A percentile compares a stretch with the other conserved stretches of the same genome.
Conservation (phyloP, 2,329 filamentous ascomycete genomes). For the Xylaria sp. region DNA sequence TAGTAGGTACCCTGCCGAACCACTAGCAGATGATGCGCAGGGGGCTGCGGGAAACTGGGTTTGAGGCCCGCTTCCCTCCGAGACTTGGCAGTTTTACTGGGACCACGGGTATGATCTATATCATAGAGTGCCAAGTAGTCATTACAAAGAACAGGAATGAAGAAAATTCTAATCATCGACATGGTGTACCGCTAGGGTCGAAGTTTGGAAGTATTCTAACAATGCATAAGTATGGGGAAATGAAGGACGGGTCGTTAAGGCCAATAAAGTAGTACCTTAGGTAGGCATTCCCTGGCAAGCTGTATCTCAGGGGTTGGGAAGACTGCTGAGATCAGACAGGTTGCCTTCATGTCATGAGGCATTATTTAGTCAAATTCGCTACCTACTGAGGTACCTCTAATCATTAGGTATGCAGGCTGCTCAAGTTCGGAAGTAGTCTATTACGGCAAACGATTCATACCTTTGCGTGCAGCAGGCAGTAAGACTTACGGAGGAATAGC, state of each 20-base stretch:
- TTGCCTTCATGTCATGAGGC: too few species aligned
- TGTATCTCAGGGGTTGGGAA: too few species aligned
- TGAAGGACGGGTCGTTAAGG: background rate
- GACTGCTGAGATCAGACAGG: too few species aligned
- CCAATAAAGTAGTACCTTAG: too few species aligned
- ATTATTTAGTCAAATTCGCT: too few species aligned
- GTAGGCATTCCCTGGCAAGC: background rate
- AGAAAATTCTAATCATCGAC: background rate
- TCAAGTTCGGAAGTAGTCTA: too few species aligned
- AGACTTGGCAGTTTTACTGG: background rate
- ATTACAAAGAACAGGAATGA: too few species aligned
- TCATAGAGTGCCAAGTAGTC: background rate
- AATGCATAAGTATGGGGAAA: background rate
- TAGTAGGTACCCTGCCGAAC: conserved; percentile 2
- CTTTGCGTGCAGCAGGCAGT: too few species aligned
- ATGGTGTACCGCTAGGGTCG: background rate
- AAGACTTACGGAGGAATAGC: too few species aligned
- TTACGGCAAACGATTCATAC: too few species aligned
- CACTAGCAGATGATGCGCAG: conserved; percentile 1
- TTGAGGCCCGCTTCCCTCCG: background rate
- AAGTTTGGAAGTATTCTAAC: background rate
- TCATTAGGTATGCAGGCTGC: too few species aligned
- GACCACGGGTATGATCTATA: background rate
- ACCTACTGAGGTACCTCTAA: too few species aligned
- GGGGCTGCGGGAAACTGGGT: conserved; percentile 7